Base-by-base conservation (phyloP, 495 filamentous ascomycete species). In the Copromyces sp. region DNA sequence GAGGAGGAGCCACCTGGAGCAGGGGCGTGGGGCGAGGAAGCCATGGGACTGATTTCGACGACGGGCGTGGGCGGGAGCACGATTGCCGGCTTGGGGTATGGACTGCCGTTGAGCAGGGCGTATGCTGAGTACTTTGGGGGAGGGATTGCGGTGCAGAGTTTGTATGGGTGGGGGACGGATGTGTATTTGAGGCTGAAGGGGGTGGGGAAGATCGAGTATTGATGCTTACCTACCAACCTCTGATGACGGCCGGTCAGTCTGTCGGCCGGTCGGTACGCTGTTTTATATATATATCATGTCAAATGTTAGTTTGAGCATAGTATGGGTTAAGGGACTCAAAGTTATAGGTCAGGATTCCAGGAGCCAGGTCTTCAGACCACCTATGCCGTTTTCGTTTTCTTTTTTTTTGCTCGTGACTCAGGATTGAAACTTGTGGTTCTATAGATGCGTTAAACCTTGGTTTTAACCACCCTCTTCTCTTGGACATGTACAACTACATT, bases 111-210 rank as follows among this genome's bases (percentile, higher is more conserved):
- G 44, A 93, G 94, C 69, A 87, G 95, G 75, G 95, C 95, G 0
- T 99, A 99, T 82, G 95, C 95, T 1, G 94, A 99, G 83, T 98
- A 98, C 78, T 99, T 99, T 85, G 95, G 95, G 3, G 95, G 95
- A 1, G 93, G 95, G n/a, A 94, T 99, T 74, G 89, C 88, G 9
- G 90, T 99, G 72, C 95, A 98, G 86, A 97, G 93, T 77, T 79
- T 98, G 41, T 97, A 92, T 86, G 95, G 95, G 16, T 99, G 95
- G 95, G 95, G 95, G 3, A 86, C 85, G 35, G 87, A 86, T 71
- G 85, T 86, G 3, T 86, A 86, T 75, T 68, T 86, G 90, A 91
- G 70, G 88, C 78, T 99, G 76, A 92, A 93, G 79, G 95, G 95
- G 12, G 90, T 99, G 44, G 94, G 93, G 4, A 91, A 85, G 79